Base-by-base conservation (phyloP, 768 basidiomycete species). In the Pisolithus albus region DNA sequence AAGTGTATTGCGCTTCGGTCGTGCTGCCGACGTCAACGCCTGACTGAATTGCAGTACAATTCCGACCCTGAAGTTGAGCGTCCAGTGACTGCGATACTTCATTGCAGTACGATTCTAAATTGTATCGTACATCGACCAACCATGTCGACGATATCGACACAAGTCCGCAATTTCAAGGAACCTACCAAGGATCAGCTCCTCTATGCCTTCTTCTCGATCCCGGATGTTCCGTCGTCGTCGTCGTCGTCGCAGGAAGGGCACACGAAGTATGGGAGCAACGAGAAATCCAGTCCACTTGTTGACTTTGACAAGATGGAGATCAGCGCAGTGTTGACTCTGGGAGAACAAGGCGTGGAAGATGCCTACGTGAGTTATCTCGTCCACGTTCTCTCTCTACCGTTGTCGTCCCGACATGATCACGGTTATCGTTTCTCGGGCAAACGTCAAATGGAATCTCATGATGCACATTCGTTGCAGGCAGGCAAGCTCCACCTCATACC, bases 161-260 rank as follows among this genome's bases (percentile, higher is more conserved):
- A 92, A 56, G 80, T 96, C 42, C 83, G 92, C 50, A 81, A 88
- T 63, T 92, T 93, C 78, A 90, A 88, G 74, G 92, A 95, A 69
- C 91, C 91, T 43, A 85, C 87, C 7, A 92, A 84, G 70, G 92
- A 95, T 50, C 85, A 95, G 67, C 71, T 85, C 46, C 84, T 85
- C 8, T 75, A 91, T 52, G 80, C 88, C 55, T 93, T 86, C 81
- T 95, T 94, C 74, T 88, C 92, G 19, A 73, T 92, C 45, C 89
- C 89, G 19, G 72, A 81, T 39, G 63, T 49, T 8, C 59, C 59
- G 34, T 39, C 46, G 19, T 59, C 59, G 34, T 39, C 46, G 19
- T 51, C 65, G 19, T 59, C 51, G 30, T 37, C 52, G 36, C 34
- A 34, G 11, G 34, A 13, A 34, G 13, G 34, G 13, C 23, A 32